Conservation (phyloP, 2,329 filamentous ascomycete genomes). For the Leptographium galeiforme region DNA sequence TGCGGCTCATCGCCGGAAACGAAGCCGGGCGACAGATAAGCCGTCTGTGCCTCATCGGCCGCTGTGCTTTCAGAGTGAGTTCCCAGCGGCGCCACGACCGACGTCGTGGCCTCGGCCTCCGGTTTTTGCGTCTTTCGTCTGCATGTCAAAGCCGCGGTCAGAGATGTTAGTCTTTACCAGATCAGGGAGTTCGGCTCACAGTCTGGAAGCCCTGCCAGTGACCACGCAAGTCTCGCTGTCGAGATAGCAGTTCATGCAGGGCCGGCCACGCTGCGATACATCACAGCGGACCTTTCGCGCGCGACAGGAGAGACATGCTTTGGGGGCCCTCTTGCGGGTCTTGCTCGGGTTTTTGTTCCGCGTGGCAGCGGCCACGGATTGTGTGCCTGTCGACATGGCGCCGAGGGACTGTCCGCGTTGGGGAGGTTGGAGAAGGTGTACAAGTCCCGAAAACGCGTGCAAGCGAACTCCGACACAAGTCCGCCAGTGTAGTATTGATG, state of each 20-base stretch:
- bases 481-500: too few relatives aligned
- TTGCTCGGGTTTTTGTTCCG: conserved; percentile 29
- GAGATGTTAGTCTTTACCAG: too few relatives aligned
- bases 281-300: conserved; percentile 38
- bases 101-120: background rate
- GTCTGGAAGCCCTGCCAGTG: conserved; percentile 7
- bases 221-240: conserved; percentile 28
- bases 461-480: too few relatives aligned
- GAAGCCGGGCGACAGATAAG: background rate
- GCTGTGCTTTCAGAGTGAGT: background rate
- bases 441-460: too few relatives aligned
- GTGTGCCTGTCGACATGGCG: background rate
- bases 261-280: conserved; percentile 30
- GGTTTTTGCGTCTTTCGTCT: background rate
- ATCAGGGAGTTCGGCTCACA: conserved; percentile 1
- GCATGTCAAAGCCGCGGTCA: too few relatives aligned
- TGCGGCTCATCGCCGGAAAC: background rate
- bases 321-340: conserved; percentile 33
- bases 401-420: background rate
- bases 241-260: conserved; percentile 39
- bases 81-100: background rate
- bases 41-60: background rate
- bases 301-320: conserved; percentile 36
- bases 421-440: background rate
- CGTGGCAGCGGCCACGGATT: conserved; percentile 16